Percentiles rank a stretch among this genome's conserved stretches.
Conservation (phyloP, 202 grass and related monocot species). For the Dendrocalamus latiflorus region DNA sequence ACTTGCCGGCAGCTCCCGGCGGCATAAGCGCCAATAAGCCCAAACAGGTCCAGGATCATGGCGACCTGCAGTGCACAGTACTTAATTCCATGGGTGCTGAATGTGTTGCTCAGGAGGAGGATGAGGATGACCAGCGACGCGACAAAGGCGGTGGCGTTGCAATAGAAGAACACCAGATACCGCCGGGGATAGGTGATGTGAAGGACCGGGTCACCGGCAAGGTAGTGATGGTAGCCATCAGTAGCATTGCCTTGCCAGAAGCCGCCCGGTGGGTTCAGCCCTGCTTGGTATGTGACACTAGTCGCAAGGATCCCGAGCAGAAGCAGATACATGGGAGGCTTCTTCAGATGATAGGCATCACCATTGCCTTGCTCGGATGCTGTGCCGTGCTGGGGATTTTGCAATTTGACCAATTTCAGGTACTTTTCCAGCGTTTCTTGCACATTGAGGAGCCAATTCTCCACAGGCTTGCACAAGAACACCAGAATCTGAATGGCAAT, state of each 20-base stretch:
- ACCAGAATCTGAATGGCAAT: constrained; percentile 22
- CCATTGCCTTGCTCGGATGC: not conserved
- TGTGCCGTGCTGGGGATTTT: not conserved
- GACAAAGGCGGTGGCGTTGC: constrained; percentile 45
- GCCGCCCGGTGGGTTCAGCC: constrained; percentile 53
- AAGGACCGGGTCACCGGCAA: constrained; percentile 40
- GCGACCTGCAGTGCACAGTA: constrained; percentile 35
- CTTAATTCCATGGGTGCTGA: constrained; percentile 45
- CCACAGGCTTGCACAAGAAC: too few species aligned
- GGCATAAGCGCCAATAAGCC: constrained; percentile 44
- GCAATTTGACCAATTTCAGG: not conserved
- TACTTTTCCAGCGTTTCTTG: not conserved
- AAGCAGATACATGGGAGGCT: constrained; percentile 51
- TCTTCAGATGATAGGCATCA: not conserved
- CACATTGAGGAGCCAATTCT: too few species aligned
- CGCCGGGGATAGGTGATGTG: constrained; percentile 27
- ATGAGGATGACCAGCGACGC: constrained; percentile 45
- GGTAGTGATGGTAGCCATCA: not conserved
- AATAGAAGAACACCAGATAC: constrained; percentile 54
- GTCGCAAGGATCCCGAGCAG: constrained; percentile 50
- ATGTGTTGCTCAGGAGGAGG: constrained; percentile 40
- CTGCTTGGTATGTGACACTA: constrained; percentile 46
- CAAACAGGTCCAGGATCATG: constrained; percentile 45
- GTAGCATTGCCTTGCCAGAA: constrained; percentile 27
- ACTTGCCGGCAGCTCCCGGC: constrained; percentile 36